Base-by-base conservation (phyloP, 805 yeast species). In the Pichia eremophila region DNA sequence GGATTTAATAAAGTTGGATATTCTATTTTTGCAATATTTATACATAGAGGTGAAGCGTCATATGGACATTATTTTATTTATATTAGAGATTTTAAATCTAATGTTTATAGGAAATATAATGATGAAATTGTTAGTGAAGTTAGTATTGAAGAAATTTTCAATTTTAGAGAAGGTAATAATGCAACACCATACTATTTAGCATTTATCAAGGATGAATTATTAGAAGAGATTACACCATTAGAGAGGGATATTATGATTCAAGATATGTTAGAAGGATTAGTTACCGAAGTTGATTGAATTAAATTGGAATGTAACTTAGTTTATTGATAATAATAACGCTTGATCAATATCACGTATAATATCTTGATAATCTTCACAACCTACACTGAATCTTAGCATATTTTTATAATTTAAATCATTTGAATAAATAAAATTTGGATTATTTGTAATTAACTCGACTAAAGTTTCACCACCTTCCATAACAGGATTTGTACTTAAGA, bases 31-130 rank as follows among this genome's bases (percentile, higher is more conserved):
- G 95, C 98, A 0, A 81, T 91, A 8, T 93, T 93, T 60, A 88
- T 93, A 43, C 99, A 93, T 63, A 72, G 96, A 44, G 99, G 99
- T 8, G 95, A 89, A 58, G 98, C 96, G 0, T 81, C 88, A 45
- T 91, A 86, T 60, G 99, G 99, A 2, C 99, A 93, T 65, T 93
- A 93, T 64, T 93, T 98, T 97, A 78, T 91, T 17, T 93, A 91
- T 61, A 90, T 93, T 52, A 79, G 77, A 50, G 98, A 93, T 64
- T 77, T 80, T 3, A 74, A 74, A 52, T 71, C 73, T 18, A 74
- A 77, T 29, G 67, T 85, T 19, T 93, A 80, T 77, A 72, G 96
- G 51, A 90, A 88, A 68, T 93, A 93, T 64, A 93, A 93, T 60
- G 99, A 93, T 67, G 98, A 93, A 58, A 73, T 75, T n/a, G 95